A percentile compares a stretch with the other conserved stretches of the same genome.
Evolutionary conservation across 2,329 filamentous ascomycete species (phyloP).

Genomic region (Scedosporium apiospermum): DNA sequence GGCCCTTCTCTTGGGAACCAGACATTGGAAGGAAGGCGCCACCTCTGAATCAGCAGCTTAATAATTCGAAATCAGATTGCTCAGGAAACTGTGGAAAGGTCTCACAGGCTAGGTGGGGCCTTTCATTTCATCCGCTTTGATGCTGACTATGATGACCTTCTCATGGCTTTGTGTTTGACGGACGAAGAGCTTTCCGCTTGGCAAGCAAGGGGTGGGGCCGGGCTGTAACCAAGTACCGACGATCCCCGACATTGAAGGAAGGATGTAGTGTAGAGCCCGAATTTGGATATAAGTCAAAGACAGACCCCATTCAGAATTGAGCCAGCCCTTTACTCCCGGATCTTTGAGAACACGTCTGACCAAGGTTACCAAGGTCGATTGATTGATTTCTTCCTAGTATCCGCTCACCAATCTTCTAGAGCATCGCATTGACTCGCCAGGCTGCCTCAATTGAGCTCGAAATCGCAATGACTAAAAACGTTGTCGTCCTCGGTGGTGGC

Average conservation of each 20-base stretch:
- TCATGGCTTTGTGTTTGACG: too few relatives aligned
- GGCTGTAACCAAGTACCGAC: too few relatives aligned
- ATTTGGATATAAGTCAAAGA: not conserved
- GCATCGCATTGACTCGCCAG: too few relatives aligned
- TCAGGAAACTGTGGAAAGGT: not conserved
- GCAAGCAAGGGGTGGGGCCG: too few relatives aligned
- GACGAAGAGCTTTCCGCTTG: too few relatives aligned
- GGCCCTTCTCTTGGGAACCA: not conserved
- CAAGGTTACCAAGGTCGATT: too few relatives aligned
- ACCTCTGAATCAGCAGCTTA: not conserved
- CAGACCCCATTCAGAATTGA: not conserved
- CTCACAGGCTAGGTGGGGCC: not conserved
- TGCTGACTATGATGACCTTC: not conserved
- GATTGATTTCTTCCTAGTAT: too few relatives aligned
- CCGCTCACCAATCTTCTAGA: too few relatives aligned
- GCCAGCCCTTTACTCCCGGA: not conserved
- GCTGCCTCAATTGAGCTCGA: too few relatives aligned
- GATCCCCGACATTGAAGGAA: too few relatives aligned
- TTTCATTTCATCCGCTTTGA: not conserved
- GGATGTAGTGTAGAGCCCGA: not conserved
- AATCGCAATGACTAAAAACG: constrained; percentile 18
- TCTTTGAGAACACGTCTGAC: not conserved
- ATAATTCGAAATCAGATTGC: not conserved
- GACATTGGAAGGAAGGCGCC: not conserved
- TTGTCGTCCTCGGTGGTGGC: constrained; percentile 42